These are phyloP conservation scores for Pichia sp. DNA, from an alignment of 1,139 yeast species.

Conservation along the genomic window DNA sequence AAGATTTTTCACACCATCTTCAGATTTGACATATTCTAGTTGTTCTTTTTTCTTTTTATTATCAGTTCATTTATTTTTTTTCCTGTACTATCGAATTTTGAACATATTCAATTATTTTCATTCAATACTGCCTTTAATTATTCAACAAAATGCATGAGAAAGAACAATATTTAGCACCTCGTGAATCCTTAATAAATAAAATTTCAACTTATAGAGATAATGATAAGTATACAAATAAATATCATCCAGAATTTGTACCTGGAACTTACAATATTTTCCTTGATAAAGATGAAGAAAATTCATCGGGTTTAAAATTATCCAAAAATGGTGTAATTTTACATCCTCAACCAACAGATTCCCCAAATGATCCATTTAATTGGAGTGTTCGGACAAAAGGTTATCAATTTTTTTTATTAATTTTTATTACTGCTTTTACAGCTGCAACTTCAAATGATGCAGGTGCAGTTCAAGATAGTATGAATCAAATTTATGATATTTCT, in stretches of 20 bases:
- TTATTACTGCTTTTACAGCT: slow-evolving; percentile 74
- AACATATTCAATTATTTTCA: no score
- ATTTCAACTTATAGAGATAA: slow-evolving; percentile 10
- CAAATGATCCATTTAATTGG: slow-evolving; percentile 58
- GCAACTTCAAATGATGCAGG: slow-evolving; percentile 85
- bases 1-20: no score
- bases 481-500: slow-evolving; percentile 56
- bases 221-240: slow-evolving; percentile 33
- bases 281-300: slow-evolving; percentile 26
- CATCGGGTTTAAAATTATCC: slow-evolving; percentile 39
- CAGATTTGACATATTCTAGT: no score
- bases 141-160: not conserved
- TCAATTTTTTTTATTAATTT: slow-evolving; percentile 58
- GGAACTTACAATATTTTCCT: slow-evolving; percentile 44
- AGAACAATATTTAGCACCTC: slow-evolving; percentile 9
- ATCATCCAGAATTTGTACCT: slow-evolving; percentile 53
- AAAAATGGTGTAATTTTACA: slow-evolving; percentile 41
- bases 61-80: no score
- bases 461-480: slow-evolving; percentile 67
- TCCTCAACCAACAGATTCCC: slow-evolving; percentile 54
- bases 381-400: slow-evolving; percentile 45
- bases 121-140: no score
- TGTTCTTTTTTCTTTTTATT: no score
- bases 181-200: slow-evolving; percentile 11
- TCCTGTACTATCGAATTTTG: no score